Percentiles rank a stretch among this genome's conserved stretches.
Evolutionary conservation across 2,329 filamentous ascomycete genomes (phyloP).

Genomic region (Colletotrichum sublineola): DNA sequence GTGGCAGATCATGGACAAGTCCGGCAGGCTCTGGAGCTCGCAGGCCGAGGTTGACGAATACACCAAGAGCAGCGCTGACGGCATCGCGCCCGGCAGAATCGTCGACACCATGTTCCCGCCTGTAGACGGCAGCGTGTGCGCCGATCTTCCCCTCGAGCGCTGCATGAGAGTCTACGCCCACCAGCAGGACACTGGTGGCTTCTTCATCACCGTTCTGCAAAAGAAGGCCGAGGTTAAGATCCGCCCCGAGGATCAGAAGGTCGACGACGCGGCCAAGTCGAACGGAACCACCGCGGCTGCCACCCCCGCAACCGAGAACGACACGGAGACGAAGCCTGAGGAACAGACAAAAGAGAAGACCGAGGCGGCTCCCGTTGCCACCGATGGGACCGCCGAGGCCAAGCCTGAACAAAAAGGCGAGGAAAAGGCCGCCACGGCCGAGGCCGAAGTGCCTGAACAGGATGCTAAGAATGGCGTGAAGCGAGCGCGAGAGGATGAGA

Average conservation of each 20-base stretch:
- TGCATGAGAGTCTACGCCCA: constrained; percentile 97
- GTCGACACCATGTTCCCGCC: constrained; percentile 86
- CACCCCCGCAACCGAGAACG: constrained; percentile 41
- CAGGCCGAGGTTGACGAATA: constrained; percentile 86
- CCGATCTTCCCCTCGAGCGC: constrained; percentile 82
- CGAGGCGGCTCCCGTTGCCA: constrained; percentile 18
- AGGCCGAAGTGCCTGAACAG: constrained; percentile 40
- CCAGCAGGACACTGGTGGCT: constrained; percentile 94
- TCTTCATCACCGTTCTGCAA: constrained; percentile 96
- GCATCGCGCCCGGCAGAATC: constrained; percentile 74
- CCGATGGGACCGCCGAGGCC: constrained; percentile 5
- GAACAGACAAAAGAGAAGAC: constrained; percentile 39
- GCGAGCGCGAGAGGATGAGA: constrained; percentile 50
- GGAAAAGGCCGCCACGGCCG: constrained; percentile 10
- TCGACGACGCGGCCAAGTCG: constrained; percentile 53
- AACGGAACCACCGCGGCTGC: constrained; percentile 40
- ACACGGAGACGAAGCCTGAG: constrained; percentile 17
- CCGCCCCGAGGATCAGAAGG: constrained; percentile 71
- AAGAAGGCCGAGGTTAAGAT: constrained; percentile 88
- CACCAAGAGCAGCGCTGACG: constrained; percentile 71
- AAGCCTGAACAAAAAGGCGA: constrained; percentile 27
- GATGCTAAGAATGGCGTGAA: constrained; percentile 48
- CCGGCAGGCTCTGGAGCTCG: constrained; percentile 80
- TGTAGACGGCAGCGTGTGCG: constrained; percentile 65
- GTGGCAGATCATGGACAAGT: constrained; percentile 95